These are phyloP conservation scores for Bocquillonia castaneifolia DNA, from an alignment of 441 rosid species.

Conservation along the genomic window DNA sequence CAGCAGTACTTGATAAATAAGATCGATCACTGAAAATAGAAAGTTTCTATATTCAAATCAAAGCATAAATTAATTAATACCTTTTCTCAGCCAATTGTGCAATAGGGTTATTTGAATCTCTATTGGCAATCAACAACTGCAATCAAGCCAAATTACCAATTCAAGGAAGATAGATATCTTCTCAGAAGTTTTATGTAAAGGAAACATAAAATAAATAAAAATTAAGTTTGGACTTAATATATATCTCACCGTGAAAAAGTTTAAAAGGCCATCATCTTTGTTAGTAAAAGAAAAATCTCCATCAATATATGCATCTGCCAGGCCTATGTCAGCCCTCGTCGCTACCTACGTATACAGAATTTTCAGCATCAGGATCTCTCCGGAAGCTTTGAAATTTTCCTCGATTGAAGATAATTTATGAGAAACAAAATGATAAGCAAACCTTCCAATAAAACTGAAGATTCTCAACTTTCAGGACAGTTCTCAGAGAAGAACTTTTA, in stretches of 20 bases:
- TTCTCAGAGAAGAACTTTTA: slow-evolving; percentile 32
- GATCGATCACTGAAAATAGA: too few species aligned
- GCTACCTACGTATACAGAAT: slow-evolving; percentile 37
- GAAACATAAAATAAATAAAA: neutral
- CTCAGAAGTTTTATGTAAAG: too few species aligned
- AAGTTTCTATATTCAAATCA: neutral
- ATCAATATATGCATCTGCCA: slow-evolving; percentile 76
- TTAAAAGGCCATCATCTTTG: slow-evolving; percentile 61
- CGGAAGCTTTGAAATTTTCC: too few species aligned
- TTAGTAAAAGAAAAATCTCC: slow-evolving; percentile 79
- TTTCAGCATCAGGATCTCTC: too few species aligned
- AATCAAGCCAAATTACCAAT: neutral
- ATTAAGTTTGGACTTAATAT: too few species aligned
- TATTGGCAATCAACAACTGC: slow-evolving; percentile 77
- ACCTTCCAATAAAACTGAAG: slow-evolving; percentile 97
- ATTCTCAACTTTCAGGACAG: slow-evolving; percentile 53
- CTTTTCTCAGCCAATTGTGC: slow-evolving; percentile 49
- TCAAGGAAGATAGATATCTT: neutral
- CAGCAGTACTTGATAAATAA: neutral
- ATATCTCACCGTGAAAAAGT: slow-evolving; percentile 56
- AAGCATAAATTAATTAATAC: too few species aligned
- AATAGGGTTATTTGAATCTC: slow-evolving; percentile 40
- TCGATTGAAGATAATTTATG: too few species aligned
- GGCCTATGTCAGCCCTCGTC: slow-evolving; percentile 87
- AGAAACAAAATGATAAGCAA: too few species aligned